Base-by-base conservation (phyloP, 805 yeast species). In the Hanseniaspora lachancei region DNA sequence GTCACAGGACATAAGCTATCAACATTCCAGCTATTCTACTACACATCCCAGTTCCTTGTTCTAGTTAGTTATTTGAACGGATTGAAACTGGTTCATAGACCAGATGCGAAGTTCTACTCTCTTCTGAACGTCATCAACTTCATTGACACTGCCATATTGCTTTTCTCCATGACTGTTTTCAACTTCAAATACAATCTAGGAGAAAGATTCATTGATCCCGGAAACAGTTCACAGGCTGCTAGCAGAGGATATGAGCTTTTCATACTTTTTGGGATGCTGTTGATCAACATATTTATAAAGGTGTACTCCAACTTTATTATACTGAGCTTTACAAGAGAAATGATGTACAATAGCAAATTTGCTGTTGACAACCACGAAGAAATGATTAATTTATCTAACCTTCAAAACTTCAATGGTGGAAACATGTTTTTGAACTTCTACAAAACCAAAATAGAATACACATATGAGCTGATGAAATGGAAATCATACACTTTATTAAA, bases 21-120 rank as follows among this genome's bases (percentile, higher is more conserved):
- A 15, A 21, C 82, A 58, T 72, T 85, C 70, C 97, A 91, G 65
- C 86, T 96, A 93, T 58, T 84, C 1, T 79, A 82, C 60, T 88
- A 89, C 67, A 62, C 84, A 18, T 66, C 82, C 57, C 82, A 95
- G 2, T 71, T 86, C 16, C 55, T 77, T 3, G 73, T 81, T 6
- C 69, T 89, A 46, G 80, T 89, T 3, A 74, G 84, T 54, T 86
- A 82, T 66, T 70, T 81, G 3, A 70, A 77, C 41, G 93, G 88
- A 0, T 72, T 79, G 44, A 66, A 66, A 47, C 70, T 70, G 42
- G 70, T 86, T 34, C 70, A 74, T 53, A 70, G 72, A 48, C 82
- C 84, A 47, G 77, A 77, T 47, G 76, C 84, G 6, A 72, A 84
- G 59, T 77, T 78, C 47, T 74, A 79, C 62, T 78, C 93, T 5